Conservation (phyloP, 176 grass and related monocot genomes). For the Miscanthus lutarioriparius region DNA sequence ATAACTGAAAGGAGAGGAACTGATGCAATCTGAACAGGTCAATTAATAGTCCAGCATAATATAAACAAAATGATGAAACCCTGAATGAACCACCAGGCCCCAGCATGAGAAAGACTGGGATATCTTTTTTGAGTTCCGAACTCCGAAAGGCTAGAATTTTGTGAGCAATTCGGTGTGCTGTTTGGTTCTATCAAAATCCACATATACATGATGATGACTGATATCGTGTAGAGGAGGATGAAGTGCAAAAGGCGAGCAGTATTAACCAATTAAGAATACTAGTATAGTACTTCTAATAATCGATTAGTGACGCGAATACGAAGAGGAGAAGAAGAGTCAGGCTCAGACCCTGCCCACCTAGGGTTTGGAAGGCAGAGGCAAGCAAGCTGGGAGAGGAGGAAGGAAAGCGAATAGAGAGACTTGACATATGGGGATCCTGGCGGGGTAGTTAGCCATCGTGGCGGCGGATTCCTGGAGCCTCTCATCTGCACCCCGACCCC, state of each 20-base stretch:
- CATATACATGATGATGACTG: too few relatives aligned
- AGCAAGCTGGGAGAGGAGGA: neutral
- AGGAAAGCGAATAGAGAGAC: neutral
- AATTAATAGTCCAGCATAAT: too few relatives aligned
- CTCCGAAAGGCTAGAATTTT: neutral
- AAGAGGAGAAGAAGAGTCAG: neutral
- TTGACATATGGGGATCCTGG: constrained; percentile 49
- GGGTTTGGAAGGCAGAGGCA: neutral
- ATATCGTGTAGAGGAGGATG: too few relatives aligned
- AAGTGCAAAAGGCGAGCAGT: too few relatives aligned
- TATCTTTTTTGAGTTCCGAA: neutral
- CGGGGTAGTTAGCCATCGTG: constrained; percentile 68
- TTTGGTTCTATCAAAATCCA: neutral
- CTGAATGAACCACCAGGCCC: too few relatives aligned
- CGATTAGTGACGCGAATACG: neutral
- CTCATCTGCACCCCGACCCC: constrained; percentile 43
- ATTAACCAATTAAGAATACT: neutral
- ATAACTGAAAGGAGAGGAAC: neutral
- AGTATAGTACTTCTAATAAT: neutral
- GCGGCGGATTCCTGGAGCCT: constrained; percentile 55
- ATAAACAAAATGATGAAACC: too few relatives aligned
- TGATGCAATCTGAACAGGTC: too few relatives aligned
- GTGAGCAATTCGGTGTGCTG: neutral
- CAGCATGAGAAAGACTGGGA: too few relatives aligned
- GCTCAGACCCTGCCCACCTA: neutral